A percentile compares a stretch with the other conserved stretches of the same genome.
Evolutionary conservation across 129 eudicot genomes (phyloP).

Genomic region (Tanacetum coccineum): DNA sequence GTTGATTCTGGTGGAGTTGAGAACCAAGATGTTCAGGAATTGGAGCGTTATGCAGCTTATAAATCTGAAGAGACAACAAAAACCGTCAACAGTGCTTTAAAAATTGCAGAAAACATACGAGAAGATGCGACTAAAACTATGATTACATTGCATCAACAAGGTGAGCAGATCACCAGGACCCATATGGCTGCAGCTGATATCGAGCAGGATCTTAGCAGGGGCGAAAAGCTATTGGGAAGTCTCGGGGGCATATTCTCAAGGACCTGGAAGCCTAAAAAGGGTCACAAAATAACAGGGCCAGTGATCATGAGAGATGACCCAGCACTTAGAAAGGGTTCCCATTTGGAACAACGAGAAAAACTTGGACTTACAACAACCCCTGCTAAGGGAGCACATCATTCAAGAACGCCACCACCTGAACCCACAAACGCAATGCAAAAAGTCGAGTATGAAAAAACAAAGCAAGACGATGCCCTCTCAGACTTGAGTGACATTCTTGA

Average conservation of each 20-base stretch:
- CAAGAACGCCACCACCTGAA: background rate
- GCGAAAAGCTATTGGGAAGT: slow-evolving; percentile 87
- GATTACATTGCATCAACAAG: slow-evolving; percentile 88
- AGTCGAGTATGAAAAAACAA: slow-evolving; percentile 31
- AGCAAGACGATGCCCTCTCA: too few relatives aligned
- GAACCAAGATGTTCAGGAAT: slow-evolving; percentile 72
- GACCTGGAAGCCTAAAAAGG: slow-evolving; percentile 92
- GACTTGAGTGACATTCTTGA: too few relatives aligned
- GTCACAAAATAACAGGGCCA: slow-evolving; percentile 60
- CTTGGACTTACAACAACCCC: slow-evolving; percentile 51
- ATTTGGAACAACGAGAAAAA: slow-evolving; percentile 82
- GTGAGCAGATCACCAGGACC: slow-evolving; percentile 79
- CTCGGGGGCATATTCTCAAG: slow-evolving; percentile 82
- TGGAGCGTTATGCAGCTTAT: slow-evolving; percentile 77
- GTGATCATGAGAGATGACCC: slow-evolving; percentile 69
- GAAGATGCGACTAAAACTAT: slow-evolving; percentile 79
- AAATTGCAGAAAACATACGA: slow-evolving; percentile 82
- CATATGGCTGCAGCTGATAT: slow-evolving; percentile 78
- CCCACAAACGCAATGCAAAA: background rate
- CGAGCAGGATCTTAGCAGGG: slow-evolving; percentile 81
- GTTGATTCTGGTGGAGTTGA: slow-evolving; percentile 81
- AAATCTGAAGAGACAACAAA: slow-evolving; percentile 88
- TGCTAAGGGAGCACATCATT: background rate
- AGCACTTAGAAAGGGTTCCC: slow-evolving; percentile 55
- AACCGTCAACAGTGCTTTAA: slow-evolving; percentile 60